Conservation (phyloP, 1,284 basidiomycete species). For the Ganoderma meredithae region DNA sequence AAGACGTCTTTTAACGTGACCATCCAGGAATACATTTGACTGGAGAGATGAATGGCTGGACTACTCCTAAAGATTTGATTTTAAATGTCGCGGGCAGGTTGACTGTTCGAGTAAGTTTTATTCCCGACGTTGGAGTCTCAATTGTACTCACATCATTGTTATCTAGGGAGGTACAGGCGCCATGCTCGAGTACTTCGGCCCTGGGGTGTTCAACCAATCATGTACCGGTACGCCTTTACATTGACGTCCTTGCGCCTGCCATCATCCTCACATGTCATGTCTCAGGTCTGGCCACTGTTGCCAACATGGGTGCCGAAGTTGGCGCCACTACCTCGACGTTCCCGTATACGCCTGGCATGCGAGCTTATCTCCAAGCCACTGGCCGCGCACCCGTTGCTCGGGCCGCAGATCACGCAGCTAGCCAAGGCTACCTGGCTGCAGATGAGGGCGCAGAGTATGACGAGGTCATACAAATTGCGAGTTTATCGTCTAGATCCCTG, state of each 20-base stretch:
- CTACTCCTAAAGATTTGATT: constrained; percentile 97
- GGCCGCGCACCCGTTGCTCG: constrained; percentile 88
- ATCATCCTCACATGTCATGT: constrained; percentile 9
- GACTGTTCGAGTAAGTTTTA: constrained; percentile 81
- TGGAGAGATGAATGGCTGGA: constrained; percentile 91
- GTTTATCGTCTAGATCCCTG: constrained; percentile 38
- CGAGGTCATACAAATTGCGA: constrained; percentile 91
- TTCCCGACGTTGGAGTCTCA: background rate
- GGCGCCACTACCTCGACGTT: constrained; percentile 98
- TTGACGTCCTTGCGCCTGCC: background rate
- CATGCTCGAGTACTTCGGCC: constrained; percentile 97
- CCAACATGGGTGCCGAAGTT: constrained; percentile 99
- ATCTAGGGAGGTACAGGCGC: constrained; percentile 91
- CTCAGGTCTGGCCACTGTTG: constrained; percentile 88
- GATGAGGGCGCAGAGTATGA: constrained; percentile 97
- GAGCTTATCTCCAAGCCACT: constrained; percentile 89
- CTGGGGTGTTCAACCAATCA: constrained; percentile 91
- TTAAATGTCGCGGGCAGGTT: constrained; percentile 94
- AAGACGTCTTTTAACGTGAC: background rate
- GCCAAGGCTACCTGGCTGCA: constrained; percentile 79
- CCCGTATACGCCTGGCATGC: constrained; percentile 94
- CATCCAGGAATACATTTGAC: constrained; percentile 82
- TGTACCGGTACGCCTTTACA: constrained; percentile 76
- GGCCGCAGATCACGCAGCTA: constrained; percentile 88
- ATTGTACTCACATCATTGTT: background rate